Conservation (phyloP, 116 monocot genomes). For the Dioscorea cayenensis region DNA sequence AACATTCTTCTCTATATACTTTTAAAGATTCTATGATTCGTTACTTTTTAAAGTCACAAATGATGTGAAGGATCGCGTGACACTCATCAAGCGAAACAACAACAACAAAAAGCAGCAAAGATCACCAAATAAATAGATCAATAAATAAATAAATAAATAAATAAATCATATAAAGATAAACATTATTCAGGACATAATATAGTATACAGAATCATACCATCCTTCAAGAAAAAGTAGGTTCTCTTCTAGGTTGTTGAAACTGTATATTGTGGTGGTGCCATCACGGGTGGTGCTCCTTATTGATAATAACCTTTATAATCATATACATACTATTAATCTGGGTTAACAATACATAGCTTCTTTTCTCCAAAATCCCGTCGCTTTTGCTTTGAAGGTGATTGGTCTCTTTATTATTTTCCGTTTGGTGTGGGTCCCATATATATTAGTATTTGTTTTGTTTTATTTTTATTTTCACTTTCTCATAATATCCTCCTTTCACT, state of each 20-base stretch:
- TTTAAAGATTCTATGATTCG: too few species aligned
- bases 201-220: conserved; percentile 21
- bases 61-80: conserved; percentile 26
- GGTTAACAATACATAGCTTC: too few species aligned
- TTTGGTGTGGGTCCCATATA: too few species aligned
- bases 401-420: too few species aligned
- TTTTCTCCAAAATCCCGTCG: too few species aligned
- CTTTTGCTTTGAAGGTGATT: too few species aligned
- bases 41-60: too few species aligned
- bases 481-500: too few species aligned
- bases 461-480: too few species aligned
- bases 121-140: background rate
- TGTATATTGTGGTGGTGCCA: conserved; percentile 57
- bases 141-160: background rate
- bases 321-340: background rate
- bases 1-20: too few species aligned
- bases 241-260: conserved; percentile 18
- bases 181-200: background rate
- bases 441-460: too few species aligned
- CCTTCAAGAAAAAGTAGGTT: conserved; percentile 42
- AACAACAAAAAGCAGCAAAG: conserved; percentile 62
- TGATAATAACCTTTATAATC: conserved; percentile 37
- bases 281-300: conserved; percentile 36
- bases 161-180: background rate
- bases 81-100: conserved; percentile 64